A percentile compares a stretch with the other conserved stretches of the same genome.
Evolutionary conservation across 2,329 filamentous ascomycete genomes (phyloP).

Genomic region (Stemphylium vesicarium): DNA sequence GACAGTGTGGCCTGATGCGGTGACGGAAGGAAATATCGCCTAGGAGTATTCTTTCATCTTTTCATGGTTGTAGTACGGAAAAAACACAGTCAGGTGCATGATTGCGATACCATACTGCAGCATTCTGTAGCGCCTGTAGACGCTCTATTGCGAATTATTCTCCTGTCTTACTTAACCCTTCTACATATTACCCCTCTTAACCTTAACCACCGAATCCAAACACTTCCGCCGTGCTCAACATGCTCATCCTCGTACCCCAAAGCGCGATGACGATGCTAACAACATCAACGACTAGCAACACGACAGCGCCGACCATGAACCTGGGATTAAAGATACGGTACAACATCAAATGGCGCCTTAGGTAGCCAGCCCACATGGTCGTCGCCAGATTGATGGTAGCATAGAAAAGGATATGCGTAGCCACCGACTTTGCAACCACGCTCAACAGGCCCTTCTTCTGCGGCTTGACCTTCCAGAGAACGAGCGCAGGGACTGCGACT

Average conservation of each 20-base stretch:
- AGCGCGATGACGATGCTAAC: slow-evolving; percentile 74
- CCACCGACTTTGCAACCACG: slow-evolving; percentile 72
- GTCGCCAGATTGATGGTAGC: slow-evolving; percentile 83
- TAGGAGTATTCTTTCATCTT: too few species aligned
- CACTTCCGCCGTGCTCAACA: slow-evolving; percentile 79
- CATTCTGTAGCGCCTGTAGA: not conserved
- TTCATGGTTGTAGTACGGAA: too few species aligned
- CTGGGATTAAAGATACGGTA: slow-evolving; percentile 92
- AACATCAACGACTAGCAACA: slow-evolving; percentile 78
- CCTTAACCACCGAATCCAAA: slow-evolving; percentile 67
- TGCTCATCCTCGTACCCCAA: slow-evolving; percentile 76
- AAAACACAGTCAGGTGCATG: too few species aligned
- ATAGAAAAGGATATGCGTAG: slow-evolving; percentile 80
- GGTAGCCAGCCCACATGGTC: slow-evolving; percentile 85
- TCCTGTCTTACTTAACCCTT: not conserved
- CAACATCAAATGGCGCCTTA: slow-evolving; percentile 93
- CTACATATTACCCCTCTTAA: not conserved
- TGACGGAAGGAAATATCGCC: too few species aligned
- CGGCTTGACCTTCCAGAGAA: slow-evolving; percentile 87
- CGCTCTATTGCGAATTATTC: not conserved
- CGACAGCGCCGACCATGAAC: slow-evolving; percentile 80
- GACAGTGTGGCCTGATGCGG: too few species aligned
- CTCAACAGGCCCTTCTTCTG: slow-evolving; percentile 70
- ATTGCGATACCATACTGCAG: too few species aligned
- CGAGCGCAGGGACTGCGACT: slow-evolving; percentile 77